Base-by-base conservation (phyloP, 371 early-diverging fungal genomes). In the Chytridium lagenaria region DNA sequence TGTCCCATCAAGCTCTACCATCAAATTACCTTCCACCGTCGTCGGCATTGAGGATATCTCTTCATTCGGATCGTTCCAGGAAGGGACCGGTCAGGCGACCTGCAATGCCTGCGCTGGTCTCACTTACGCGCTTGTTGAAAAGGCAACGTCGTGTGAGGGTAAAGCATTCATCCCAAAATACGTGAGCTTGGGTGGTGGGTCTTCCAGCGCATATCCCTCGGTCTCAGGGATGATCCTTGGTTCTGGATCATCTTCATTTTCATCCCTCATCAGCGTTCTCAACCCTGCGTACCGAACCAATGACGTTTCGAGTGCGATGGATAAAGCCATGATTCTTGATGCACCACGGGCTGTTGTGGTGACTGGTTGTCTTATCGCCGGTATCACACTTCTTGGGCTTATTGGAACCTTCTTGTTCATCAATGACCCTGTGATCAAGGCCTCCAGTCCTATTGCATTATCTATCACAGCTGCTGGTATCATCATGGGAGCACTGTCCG, bases 351-450 rank as follows among this genome's bases (percentile, higher is more conserved):
- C 30, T 44, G 66, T 71, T 15, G 36, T 65, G 5, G 57, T 37
- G 1, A 50, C 55, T 7, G 63, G 39, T 12, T 12, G 15, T 23
- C 26, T 71, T 10, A 34, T 71, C 15, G 71, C 71, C 2, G 37
- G 30, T 23, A 1, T 71, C 15, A 65, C 71, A 16, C 16, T 31
- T 1, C 5, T 63, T 2, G n/a, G 44, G 49, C 22, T 71, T 34
- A n/a, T 71, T 22, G 65, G 63, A 36, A 38, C 57, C 26, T 65
- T 39, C 28, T 34, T 63, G 36, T 51, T 50, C 37, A 15, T 23
- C 5, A 37, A 36, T 23, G 52, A 71, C 50, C 71, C 71, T 26
- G 66, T 71, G 34, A 65, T 71, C 30, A 65, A 50, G 51, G 50
- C 71, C 12, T 63, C 71, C 19, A 31, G 33, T 33, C 66, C 71